A percentile compares a stretch with the other conserved stretches of the same genome.
These are phyloP conservation scores for Cryphonectria nitschkei DNA, from an alignment of 2,329 filamentous ascomycete species.

Conservation along the genomic window DNA sequence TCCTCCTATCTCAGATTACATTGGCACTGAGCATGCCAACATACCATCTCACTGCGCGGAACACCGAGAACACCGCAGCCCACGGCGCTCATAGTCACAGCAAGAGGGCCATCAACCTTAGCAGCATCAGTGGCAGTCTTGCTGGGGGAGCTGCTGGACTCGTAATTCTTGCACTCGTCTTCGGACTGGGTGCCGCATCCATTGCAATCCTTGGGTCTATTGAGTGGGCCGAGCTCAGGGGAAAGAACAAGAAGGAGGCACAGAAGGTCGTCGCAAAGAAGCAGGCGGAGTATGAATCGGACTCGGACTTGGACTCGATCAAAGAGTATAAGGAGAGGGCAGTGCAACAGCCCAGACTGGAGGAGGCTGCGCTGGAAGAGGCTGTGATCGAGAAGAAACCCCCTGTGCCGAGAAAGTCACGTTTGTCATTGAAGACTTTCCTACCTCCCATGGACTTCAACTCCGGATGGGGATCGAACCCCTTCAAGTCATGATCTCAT, in stretches of 20 bases:
- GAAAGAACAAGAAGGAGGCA: constrained; percentile 21
- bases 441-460: constrained; percentile 5
- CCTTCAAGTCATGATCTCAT: background rate
- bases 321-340: constrained; percentile 8
- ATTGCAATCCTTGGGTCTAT: constrained; percentile 22
- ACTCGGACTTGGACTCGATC: background rate
- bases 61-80: background rate
- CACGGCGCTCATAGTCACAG: background rate
- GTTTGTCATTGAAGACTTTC: constrained; percentile 6
- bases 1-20: background rate
- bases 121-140: background rate
- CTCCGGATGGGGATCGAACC: background rate
- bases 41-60: background rate
- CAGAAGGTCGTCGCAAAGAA: background rate
- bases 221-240: constrained; percentile 20
- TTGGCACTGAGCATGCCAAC: constrained; percentile 1
- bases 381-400: constrained; percentile 7
- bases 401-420: background rate
- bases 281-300: background rate
- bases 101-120: background rate
- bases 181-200: constrained; percentile 25
- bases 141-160: constrained; percentile 16
- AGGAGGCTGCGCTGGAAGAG: constrained; percentile 7
- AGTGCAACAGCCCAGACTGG: background rate
- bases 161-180: constrained; percentile 18